These are phyloP conservation scores for Sporothrix pseudoabietina DNA, from an alignment of 2,329 filamentous ascomycete genomes.

Conservation along the genomic window DNA sequence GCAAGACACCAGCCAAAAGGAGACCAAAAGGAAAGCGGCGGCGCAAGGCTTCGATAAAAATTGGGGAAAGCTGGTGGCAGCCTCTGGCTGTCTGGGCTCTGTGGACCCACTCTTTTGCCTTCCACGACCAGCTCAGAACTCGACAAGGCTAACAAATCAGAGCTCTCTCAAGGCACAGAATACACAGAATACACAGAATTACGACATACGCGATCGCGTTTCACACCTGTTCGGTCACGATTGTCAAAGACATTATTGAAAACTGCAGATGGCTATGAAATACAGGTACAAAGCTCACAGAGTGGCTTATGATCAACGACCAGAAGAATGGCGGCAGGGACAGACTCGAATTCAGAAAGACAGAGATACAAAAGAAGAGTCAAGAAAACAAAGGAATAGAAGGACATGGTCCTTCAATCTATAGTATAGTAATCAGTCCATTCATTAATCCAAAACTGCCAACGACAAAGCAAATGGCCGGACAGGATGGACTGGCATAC, in stretches of 20 bases:
- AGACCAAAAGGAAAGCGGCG: not conserved
- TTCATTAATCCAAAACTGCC: not conserved
- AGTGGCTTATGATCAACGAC: not conserved
- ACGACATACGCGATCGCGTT: no score
- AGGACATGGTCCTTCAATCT: not conserved
- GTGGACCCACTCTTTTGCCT: constrained; percentile 11
- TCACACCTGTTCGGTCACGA: not conserved
- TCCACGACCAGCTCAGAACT: not conserved
- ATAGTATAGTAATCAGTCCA: constrained; percentile 7
- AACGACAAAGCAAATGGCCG: not conserved
- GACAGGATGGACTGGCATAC: not conserved
- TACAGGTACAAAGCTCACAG: not conserved
- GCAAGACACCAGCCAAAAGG: not conserved
- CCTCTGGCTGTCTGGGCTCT: not conserved
- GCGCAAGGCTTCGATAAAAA: constrained; percentile 21
- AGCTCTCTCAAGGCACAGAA: not conserved
- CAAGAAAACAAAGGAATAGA: not conserved
- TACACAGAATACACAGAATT: not conserved
- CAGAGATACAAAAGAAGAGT: not conserved
- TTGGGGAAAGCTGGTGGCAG: not conserved
- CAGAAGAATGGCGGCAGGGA: no score
- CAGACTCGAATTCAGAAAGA: not conserved
- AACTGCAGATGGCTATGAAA: not conserved
- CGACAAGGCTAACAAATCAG: constrained; percentile 15
- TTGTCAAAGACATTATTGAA: not conserved